phyloP scores from a whole-genome alignment of 2,329 filamentous ascomycete species.

The Tolypocladium pustulatum region DNA sequence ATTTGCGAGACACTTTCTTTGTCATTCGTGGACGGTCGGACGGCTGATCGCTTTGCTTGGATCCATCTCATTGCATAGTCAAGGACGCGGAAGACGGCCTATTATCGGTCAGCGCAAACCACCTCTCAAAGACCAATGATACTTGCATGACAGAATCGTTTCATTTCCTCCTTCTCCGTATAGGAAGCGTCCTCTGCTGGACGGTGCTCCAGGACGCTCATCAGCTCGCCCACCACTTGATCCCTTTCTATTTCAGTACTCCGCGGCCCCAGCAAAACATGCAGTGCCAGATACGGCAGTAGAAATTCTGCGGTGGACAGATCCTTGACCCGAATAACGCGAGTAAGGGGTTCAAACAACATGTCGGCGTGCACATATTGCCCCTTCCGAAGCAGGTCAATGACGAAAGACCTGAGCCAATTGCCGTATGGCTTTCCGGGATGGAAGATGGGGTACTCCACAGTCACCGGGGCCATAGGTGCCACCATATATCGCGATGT shows the following conservation, averaged over 20 bases:
- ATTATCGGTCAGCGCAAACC: not conserved
- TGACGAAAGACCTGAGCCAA: slow-evolving; percentile 74
- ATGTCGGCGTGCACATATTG: slow-evolving; percentile 64
- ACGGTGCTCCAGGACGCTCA: slow-evolving; percentile 59
- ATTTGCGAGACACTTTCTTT: slow-evolving; percentile 39
- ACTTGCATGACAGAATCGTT: slow-evolving; percentile 76
- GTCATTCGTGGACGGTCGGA: slow-evolving; percentile 22
- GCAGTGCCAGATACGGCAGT: slow-evolving; percentile 76
- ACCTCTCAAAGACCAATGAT: not conserved
- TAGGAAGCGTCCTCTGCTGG: slow-evolving; percentile 40
- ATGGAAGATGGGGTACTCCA: slow-evolving; percentile 70
- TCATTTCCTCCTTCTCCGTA: slow-evolving; percentile 61
- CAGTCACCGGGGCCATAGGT: slow-evolving; percentile 43
- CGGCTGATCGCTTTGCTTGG: slow-evolving; percentile 51
- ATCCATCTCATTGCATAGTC: slow-evolving; percentile 91
- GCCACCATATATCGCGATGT: slow-evolving; percentile 72
- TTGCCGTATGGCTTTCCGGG: slow-evolving; percentile 57
- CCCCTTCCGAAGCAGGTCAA: slow-evolving; percentile 70
- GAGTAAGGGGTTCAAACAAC: slow-evolving; percentile 71
- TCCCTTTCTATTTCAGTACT: slow-evolving; percentile 49
- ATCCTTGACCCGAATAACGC: slow-evolving; percentile 78
- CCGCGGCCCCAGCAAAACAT: slow-evolving; percentile 64
- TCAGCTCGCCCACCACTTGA: slow-evolving; percentile 62
- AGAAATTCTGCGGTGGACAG: slow-evolving; percentile 79
- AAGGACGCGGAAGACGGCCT: slow-evolving; percentile 82